A percentile compares a stretch with the other conserved stretches of the same genome.
These are phyloP conservation scores for Yamadazyma buinensis DNA, from an alignment of 1,139 yeast species.

Conservation along the genomic window DNA sequence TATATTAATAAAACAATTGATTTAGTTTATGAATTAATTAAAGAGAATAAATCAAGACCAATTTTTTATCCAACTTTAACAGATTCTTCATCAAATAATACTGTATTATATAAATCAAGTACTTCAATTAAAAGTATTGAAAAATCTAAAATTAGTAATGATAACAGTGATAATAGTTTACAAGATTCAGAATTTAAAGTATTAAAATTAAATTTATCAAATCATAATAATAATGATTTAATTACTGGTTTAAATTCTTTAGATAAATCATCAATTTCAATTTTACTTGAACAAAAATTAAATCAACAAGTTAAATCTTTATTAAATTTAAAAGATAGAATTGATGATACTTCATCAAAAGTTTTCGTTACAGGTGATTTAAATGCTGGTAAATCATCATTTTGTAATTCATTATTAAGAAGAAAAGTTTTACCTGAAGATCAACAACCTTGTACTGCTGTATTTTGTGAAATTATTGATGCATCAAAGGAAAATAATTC, in stretches of 20 bases:
- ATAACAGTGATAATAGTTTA: conserved; percentile 9
- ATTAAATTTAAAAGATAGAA: conserved; percentile 70
- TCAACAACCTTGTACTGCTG: conserved; percentile 97
- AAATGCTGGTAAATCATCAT: conserved; percentile 94
- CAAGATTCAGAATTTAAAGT: conserved; percentile 40
- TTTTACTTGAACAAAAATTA: conserved; percentile 62
- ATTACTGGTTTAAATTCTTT: conserved; percentile 47
- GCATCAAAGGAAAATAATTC: conserved; percentile 66
- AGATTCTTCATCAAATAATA: conserved; percentile 38
- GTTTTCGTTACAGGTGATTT: conserved; percentile 96
- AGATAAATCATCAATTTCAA: conserved; percentile 64
- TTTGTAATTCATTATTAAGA: conserved; percentile 85
- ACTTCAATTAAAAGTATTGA: conserved; percentile 27
- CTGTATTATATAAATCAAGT: conserved; percentile 46
- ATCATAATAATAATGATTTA: conserved; percentile 30
- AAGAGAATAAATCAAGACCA: conserved; percentile 57
- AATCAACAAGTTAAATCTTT: conserved; percentile 64
- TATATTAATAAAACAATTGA: conserved; percentile 56
- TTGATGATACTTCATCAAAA: conserved; percentile 88
- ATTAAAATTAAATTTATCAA: conserved; percentile 58
- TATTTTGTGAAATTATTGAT: conserved; percentile 91
- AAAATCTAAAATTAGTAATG: conserved; percentile 27
- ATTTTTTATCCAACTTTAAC: conserved; percentile 59
- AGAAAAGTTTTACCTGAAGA: conserved; percentile 86
- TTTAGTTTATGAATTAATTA: conserved; percentile 50